phyloP scores from a whole-genome alignment of 805 yeast species.

The Candida xiaguanensis region DNA sequence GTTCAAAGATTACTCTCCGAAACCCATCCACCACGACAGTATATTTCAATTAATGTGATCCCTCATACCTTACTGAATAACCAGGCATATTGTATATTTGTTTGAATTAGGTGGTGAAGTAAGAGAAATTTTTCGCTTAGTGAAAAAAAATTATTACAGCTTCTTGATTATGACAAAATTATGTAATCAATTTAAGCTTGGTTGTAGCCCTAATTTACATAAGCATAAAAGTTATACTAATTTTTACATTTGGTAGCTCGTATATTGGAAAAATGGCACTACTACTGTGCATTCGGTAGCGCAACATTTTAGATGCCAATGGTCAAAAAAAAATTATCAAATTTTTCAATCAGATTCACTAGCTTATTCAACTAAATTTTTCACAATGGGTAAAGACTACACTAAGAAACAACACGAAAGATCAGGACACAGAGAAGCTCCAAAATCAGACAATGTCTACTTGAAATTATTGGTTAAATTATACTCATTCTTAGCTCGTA shows the following conservation, averaged over 20 bases:
- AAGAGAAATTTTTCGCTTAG: not conserved
- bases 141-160: slow-evolving; percentile 1
- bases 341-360: too few species aligned
- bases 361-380: too few species aligned
- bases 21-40: slow-evolving; percentile 8
- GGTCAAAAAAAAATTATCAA: too few species aligned
- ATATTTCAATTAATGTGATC: not conserved
- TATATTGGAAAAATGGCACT: too few species aligned
- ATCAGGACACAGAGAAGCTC: slow-evolving; percentile 97
- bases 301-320: too few species aligned
- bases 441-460: slow-evolving; percentile 99
- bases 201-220: too few species aligned
- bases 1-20: slow-evolving; percentile 6
- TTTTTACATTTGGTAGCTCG: too few species aligned
- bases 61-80: slow-evolving; percentile 2
- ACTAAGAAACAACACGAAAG: slow-evolving; percentile 93
- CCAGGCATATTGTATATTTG: not conserved
- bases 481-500: slow-evolving; percentile 99
- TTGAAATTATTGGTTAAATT: slow-evolving; percentile 95
- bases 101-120: slow-evolving; percentile 2
- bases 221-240: too few species aligned
- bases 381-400: slow-evolving; percentile 85
- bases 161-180: too few species aligned
- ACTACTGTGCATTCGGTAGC: too few species aligned
- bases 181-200: too few species aligned